A percentile compares a stretch with the other conserved stretches of the same genome.
phyloP scores from a whole-genome alignment of 2,329 filamentous ascomycete species.

The Hypoxylon sp. region DNA sequence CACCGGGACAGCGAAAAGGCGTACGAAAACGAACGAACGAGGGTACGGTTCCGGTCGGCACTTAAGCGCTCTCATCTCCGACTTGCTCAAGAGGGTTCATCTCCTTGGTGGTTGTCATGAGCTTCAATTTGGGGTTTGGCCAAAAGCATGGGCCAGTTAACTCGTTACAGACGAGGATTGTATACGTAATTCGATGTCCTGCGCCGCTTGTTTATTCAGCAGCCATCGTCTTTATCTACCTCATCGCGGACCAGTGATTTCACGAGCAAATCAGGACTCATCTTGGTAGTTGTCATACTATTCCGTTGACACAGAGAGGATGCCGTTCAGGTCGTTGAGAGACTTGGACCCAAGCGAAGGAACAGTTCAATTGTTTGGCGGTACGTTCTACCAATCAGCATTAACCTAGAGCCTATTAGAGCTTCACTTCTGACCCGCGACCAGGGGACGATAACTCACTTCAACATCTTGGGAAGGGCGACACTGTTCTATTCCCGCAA shows the following conservation, averaged over 20 bases:
- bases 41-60: too few relatives aligned
- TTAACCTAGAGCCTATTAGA: too few relatives aligned
- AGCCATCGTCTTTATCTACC: background rate
- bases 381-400: constrained; percentile 2
- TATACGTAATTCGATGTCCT: too few relatives aligned
- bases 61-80: too few relatives aligned
- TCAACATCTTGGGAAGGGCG: constrained; percentile 4
- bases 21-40: too few relatives aligned
- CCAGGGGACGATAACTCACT: constrained; percentile 5
- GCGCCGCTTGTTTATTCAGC: background rate
- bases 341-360: constrained; percentile 20
- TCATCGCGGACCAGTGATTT: background rate
- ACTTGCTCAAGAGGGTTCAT: too few relatives aligned
- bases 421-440: background rate
- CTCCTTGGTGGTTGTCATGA: too few relatives aligned
- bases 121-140: too few relatives aligned
- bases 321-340: constrained; percentile 19
- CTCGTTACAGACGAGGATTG: too few relatives aligned
- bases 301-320: background rate
- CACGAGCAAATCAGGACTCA: background rate
- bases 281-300: background rate
- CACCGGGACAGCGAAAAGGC: too few relatives aligned
- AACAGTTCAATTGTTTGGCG: constrained; percentile 15
- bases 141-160: too few relatives aligned
- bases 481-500: constrained; percentile 21